Conservation (phyloP, 2,329 filamentous ascomycete genomes). For the Talaromyces albobiverticillius region DNA sequence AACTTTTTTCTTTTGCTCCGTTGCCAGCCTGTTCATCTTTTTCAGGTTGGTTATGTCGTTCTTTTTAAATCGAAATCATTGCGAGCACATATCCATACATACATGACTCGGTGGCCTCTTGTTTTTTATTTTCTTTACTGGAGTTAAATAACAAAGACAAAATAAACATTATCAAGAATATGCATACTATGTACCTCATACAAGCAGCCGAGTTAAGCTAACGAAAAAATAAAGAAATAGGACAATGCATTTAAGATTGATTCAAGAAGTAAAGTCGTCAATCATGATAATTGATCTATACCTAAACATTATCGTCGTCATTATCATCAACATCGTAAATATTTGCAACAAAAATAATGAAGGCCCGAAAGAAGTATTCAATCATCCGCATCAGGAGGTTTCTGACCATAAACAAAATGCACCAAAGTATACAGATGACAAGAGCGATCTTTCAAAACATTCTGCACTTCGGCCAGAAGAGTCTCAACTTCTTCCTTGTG, state of each 20-base stretch:
- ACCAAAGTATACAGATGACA: constrained; percentile 29
- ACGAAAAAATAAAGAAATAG: too few relatives aligned
- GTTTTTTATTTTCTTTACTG: background rate
- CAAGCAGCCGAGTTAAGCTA: too few relatives aligned
- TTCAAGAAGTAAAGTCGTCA: background rate
- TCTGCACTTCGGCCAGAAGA: constrained; percentile 30
- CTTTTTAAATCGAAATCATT: background rate
- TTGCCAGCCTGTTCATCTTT: background rate
- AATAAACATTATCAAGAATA: too few relatives aligned
- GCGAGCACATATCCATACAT: background rate
- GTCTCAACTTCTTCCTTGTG: constrained; percentile 29
- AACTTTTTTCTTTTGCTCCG: background rate
- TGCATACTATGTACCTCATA: too few relatives aligned
- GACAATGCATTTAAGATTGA: too few relatives aligned
- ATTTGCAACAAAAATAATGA: background rate
- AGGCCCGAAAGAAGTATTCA: background rate
- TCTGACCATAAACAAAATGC: constrained; percentile 18
- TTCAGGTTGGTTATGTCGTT: background rate
- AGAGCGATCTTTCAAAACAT: constrained; percentile 28
- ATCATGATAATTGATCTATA: background rate
- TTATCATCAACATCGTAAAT: background rate
- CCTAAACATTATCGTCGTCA: background rate
- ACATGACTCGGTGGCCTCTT: background rate
- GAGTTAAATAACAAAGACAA: too few relatives aligned
- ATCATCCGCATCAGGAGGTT: constrained; percentile 2